Percentiles rank a stretch among this genome's conserved stretches.
phyloP scores from a whole-genome alignment of 2,329 filamentous ascomycete genomes.

The Tolypocladium sp. region DNA sequence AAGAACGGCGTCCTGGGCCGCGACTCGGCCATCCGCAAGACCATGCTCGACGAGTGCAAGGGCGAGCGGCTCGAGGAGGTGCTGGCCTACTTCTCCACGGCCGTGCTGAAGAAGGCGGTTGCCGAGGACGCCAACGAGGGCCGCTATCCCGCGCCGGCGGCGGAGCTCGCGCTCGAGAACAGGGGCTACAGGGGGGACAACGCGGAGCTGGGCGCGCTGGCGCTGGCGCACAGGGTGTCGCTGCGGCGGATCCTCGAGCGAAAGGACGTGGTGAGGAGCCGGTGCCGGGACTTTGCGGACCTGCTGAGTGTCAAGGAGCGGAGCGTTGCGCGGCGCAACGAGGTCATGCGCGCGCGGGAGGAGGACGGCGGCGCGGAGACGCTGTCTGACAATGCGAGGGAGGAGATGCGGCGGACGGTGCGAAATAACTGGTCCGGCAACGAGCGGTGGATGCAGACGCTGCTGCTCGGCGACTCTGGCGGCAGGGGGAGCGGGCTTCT shows the following conservation, averaged over 20 bases:
- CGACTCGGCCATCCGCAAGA: constrained; percentile 77
- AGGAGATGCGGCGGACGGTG: constrained; percentile 49
- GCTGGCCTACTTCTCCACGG: constrained; percentile 72
- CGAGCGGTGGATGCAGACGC: constrained; percentile 61
- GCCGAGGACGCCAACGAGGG: constrained; percentile 29
- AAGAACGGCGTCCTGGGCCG: constrained; percentile 76
- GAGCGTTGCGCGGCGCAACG: constrained; percentile 44
- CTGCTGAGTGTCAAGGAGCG: constrained; percentile 55
- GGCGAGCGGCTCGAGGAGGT: constrained; percentile 86
- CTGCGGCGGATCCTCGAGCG: constrained; percentile 48
- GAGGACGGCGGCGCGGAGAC: constrained; percentile 15
- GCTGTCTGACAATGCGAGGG: constrained; percentile 31
- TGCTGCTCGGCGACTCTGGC: constrained; percentile 58
- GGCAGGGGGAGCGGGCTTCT: constrained; percentile 54
- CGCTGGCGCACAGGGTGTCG: constrained; percentile 64
- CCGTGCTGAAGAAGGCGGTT: constrained; percentile 64
- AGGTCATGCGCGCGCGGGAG: constrained; percentile 29
- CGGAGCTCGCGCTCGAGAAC: constrained; percentile 49
- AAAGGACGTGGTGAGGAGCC: constrained; percentile 49
- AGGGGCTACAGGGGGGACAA: constrained; percentile 47
- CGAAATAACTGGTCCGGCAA: constrained; percentile 72
- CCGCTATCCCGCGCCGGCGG: constrained; percentile 37
- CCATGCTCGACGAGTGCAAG: constrained; percentile 93
- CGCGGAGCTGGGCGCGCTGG: constrained; percentile 51
- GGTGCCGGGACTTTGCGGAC: constrained; percentile 55